Conservation (phyloP, 345 rosid species). For the Salix exigua region DNA sequence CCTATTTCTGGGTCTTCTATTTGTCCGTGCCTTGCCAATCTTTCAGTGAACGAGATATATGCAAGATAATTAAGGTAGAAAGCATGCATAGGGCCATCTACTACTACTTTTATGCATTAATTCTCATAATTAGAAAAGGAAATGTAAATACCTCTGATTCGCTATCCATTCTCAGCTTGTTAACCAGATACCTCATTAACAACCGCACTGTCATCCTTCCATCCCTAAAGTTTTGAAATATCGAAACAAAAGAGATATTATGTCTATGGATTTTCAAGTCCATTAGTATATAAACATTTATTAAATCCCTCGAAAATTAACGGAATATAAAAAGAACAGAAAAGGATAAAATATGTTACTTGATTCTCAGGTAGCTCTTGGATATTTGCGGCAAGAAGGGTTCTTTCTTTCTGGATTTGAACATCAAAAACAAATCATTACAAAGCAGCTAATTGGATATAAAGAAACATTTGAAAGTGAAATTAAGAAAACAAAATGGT, state of each 20-base stretch:
- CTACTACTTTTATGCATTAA: not conserved
- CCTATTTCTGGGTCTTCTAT: slow-evolving; percentile 17
- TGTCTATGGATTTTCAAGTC: not conserved
- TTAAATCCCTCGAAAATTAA: not conserved
- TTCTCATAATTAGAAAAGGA: not conserved
- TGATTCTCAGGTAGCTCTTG: slow-evolving; percentile 96
- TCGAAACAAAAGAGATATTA: slow-evolving; percentile 1
- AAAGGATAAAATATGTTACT: slow-evolving; percentile 38
- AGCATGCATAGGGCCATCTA: not conserved
- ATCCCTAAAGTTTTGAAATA: slow-evolving; percentile 44
- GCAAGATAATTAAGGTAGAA: slow-evolving; percentile 18
- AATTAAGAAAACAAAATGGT: not conserved
- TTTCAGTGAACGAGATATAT: slow-evolving; percentile 1
- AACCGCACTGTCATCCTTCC: slow-evolving; percentile 90
- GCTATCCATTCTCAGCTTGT: slow-evolving; percentile 81
- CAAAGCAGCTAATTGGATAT: not conserved
- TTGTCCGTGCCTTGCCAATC: slow-evolving; percentile 9
- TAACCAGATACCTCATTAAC: slow-evolving; percentile 83
- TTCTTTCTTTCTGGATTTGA: slow-evolving; percentile 67
- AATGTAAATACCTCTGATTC: slow-evolving; percentile 79
- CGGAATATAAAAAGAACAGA: not conserved
- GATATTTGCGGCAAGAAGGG: slow-evolving; percentile 93
- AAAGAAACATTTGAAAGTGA: not conserved
- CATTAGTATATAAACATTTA: not conserved
- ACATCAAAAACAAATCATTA: not conserved